A percentile compares a stretch with the other conserved stretches of the same genome.
These are phyloP conservation scores for Septoria petroselini DNA, from an alignment of 2,329 filamentous ascomycete species.

Conservation along the genomic window DNA sequence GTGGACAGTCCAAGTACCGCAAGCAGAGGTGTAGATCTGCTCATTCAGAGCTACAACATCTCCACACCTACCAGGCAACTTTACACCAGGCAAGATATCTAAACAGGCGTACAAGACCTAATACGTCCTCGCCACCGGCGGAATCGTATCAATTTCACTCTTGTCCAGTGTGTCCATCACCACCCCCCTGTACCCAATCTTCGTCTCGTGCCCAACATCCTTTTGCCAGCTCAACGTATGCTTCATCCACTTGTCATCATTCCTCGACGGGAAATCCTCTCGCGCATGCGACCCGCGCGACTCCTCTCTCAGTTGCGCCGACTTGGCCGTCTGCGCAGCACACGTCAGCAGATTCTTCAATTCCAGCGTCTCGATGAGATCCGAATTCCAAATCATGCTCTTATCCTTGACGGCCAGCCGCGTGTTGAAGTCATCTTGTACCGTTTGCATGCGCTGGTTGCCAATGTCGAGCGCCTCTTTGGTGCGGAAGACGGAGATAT, in stretches of 20 bases:
- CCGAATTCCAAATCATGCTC: constrained; percentile 51
- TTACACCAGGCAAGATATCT: background rate
- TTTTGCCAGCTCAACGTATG: constrained; percentile 50
- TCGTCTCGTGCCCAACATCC: constrained; percentile 41
- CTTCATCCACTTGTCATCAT: constrained; percentile 47
- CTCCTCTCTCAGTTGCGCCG: constrained; percentile 45
- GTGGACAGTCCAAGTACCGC: no score
- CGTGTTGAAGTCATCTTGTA: constrained; percentile 40
- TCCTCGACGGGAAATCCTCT: constrained; percentile 47
- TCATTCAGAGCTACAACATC: no score
- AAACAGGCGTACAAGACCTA: constrained; percentile 8
- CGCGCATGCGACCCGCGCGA: constrained; percentile 48
- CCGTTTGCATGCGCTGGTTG: constrained; percentile 33
- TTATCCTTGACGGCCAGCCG: constrained; percentile 43
- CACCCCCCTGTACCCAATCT: constrained; percentile 44
- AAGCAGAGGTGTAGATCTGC: no score
- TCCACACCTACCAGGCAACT: no score
- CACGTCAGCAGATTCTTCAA: constrained; percentile 48
- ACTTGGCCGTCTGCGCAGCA: constrained; percentile 48
- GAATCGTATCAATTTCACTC: constrained; percentile 40
- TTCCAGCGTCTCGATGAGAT: constrained; percentile 50
- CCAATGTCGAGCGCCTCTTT: constrained; percentile 40
- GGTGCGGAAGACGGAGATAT: constrained; percentile 49
- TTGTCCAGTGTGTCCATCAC: constrained; percentile 47
- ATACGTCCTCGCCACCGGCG: constrained; percentile 35